Base-by-base conservation (phyloP, 2,329 filamentous ascomycete genomes). In the Berkeleyomyces basicola region DNA sequence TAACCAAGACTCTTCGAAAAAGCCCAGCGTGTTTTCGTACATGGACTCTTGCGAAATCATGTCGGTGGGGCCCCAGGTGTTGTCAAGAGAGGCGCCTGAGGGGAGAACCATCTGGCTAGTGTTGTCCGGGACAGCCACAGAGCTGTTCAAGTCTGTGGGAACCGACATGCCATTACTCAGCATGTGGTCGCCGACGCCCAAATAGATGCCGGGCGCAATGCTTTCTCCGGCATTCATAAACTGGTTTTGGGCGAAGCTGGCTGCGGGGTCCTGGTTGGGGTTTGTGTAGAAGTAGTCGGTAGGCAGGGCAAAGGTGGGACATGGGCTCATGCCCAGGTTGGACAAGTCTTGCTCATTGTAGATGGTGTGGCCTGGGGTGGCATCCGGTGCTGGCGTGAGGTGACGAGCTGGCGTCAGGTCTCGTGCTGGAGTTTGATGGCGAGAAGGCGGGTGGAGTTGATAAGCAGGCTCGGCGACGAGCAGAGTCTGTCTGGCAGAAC, bases 1-100 rank as follows among this genome's bases (percentile, higher is more conserved):
- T n/a, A 58, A 43, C 55, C 61, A 63, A 49, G 53, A 57, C 33
- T 57, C 53, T 36, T 57, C 53, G 14, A 57, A 57, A 36, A 57
- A 57, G 31, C 53, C 53, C 6, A 33, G 53, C 33, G 37, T 36
- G 23, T 57, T n/a, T 6, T 57, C 39, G 11, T 5, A 46, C 43
- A 46, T 46, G 43, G 43, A n/a, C 11, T 16, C 43, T n/a, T 46
- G 43, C 11, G 43, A 46, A 46, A 46, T 11, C 43, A 46, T 46
- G 3, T 46, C 43, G 2, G 43, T 46, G 14, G 43, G 16, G 14
- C 43, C 16, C 11, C 11, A 46, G 43, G 11, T 46, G 11, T 46
- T n/a, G 14, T 46, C 43, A n/a, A 46, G 43, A 16, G 43, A 46
- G 11, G 43, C 2, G 43, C 43, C 43, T n/a, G 7, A 46, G 43